Evolutionary conservation across 352 stramenopile genomes (phyloP), one percentile per base, ranked within the genome.

Genomic region (Aphanomyces cochlioides): DNA sequence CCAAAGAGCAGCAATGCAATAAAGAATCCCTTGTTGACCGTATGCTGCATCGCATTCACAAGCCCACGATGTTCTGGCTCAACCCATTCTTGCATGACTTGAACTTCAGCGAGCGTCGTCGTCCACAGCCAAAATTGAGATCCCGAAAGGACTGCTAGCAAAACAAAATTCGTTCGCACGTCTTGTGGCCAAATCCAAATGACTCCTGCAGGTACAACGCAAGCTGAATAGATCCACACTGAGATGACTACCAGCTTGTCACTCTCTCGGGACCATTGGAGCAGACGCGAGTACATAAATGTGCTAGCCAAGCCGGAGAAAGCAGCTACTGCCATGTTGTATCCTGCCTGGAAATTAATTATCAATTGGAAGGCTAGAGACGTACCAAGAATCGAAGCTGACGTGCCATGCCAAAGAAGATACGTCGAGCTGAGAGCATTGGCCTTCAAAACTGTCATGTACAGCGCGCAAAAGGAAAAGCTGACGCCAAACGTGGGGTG

Each of bases 81-180:
- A 59, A 88, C 82, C 79, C 80, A 87, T 72, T 89, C 80, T 64
- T 89, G 82, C 81, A 88, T 88, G 61, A 86, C 78, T 77, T 90
- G 82, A 21, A 77, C 82, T 72, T 87, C 78, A 8, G 80, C 81
- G 36, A 90, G 63, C 57, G 85, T 82, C 7, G 72, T 75, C 38
- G 59, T 83, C 82, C 80, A 86, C 8, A 88, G 77, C 77, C 78
- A 85, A 58, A 79, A 61, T 34, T 79, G 80, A 8, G 79, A 87
- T n/a, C 80, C 69, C n/a, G 79, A 73, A 56, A 87, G 73, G 48
- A 79, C 85, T 4, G 58, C 66, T 37, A 87, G 50, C 67, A 89
- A 81, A 4, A 75, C 73, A 67, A 83, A 81, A 73, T 86, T 79
- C 43, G 37, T 38, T 28, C 13, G 19, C 28, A 78, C 82, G 7